Evolutionary conservation across 2,329 filamentous ascomycete species (phyloP).

Genomic region (Thielaviopsis euricoi): DNA sequence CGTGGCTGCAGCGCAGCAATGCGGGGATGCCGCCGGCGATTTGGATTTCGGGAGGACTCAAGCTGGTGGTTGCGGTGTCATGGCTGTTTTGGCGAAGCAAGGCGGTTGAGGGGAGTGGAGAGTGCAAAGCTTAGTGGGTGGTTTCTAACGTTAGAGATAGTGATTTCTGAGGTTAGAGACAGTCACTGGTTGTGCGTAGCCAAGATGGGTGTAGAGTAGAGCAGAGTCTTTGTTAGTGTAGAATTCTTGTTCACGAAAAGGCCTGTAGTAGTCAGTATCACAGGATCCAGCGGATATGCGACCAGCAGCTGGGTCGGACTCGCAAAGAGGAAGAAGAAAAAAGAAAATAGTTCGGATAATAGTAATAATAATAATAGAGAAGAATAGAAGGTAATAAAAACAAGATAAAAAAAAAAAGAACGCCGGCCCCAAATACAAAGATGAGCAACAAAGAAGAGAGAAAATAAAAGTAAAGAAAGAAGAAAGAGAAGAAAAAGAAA

Average conservation of each 20-base stretch:
- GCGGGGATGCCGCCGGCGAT: constrained; percentile 25
- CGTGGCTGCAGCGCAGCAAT: constrained; percentile 29
- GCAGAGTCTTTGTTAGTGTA: too few relatives aligned
- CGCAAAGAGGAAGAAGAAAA: constrained; percentile 1
- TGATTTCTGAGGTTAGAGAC: too few relatives aligned
- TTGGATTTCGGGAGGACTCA: constrained; percentile 29
- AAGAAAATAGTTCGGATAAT: neutral
- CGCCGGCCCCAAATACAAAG: neutral
- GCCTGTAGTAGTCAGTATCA: too few relatives aligned
- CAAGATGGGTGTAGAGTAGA: too few relatives aligned
- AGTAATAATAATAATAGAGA: neutral
- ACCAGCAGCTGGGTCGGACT: neutral
- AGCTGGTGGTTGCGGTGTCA: constrained; percentile 23
- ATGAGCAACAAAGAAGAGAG: constrained; percentile 1
- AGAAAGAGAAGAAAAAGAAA: neutral
- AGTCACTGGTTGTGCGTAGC: neutral
- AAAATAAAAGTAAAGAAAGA: neutral
- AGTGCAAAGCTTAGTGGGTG: neutral
- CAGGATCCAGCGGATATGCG: too few relatives aligned
- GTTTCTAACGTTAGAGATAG: neutral
- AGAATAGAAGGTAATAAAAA: neutral
- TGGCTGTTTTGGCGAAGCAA: constrained; percentile 20
- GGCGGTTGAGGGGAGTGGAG: neutral
- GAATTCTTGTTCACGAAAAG: too few relatives aligned
- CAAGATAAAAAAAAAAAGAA: constrained; percentile 1